phyloP scores from a whole-genome alignment of 257 asterid species.

The Cinchona pubescens region DNA sequence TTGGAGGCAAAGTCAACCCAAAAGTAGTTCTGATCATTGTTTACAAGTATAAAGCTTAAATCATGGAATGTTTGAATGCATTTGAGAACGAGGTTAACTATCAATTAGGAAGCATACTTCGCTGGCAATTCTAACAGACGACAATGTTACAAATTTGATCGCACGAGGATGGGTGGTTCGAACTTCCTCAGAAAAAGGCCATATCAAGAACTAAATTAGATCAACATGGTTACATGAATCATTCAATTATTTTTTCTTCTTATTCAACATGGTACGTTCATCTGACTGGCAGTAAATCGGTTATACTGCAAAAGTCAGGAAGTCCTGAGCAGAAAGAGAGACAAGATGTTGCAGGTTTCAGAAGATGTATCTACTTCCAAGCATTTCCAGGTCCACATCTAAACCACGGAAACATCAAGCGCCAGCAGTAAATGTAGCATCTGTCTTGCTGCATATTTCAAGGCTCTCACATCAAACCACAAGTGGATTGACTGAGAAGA shows the following conservation, averaged over 20 bases:
- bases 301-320: not conserved
- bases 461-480: not conserved
- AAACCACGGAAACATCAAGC: not conserved
- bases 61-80: not conserved
- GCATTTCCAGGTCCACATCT: not conserved
- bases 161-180: not conserved
- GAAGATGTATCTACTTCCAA: not conserved
- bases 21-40: not conserved
- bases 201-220: not conserved
- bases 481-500: not conserved
- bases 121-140: constrained; percentile 1
- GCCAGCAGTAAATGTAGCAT: not conserved
- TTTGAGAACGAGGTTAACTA: not conserved
- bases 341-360: not conserved
- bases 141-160: not conserved
- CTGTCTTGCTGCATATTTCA: not conserved
- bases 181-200: not conserved
- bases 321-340: not conserved
- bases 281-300: not conserved
- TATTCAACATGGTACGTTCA: not conserved
- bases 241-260: not conserved
- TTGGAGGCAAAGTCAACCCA: not conserved
- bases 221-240: not conserved
- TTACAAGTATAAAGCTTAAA: not conserved
- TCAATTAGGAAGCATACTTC: constrained; percentile 7